Percentiles rank a stretch among this genome's conserved stretches.
Evolutionary conservation across 2,329 filamentous ascomycete species (phyloP).

Genomic region (Didymella exigua): DNA sequence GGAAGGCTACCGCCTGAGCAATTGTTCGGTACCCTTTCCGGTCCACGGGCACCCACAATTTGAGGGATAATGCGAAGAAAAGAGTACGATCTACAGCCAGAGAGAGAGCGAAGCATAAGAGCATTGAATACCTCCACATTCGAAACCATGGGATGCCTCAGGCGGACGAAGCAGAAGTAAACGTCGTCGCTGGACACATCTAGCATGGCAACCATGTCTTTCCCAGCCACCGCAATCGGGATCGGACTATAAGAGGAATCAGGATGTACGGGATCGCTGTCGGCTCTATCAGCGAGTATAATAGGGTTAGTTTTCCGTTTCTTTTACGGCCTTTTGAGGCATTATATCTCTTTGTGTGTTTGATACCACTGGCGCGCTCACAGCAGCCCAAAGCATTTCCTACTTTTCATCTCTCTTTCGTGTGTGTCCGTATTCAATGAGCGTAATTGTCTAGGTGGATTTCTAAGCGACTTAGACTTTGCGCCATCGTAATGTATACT

Average conservation of each 20-base stretch:
- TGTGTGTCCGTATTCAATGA: constrained; percentile 12
- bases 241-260: background rate
- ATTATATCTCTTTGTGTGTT: constrained; percentile 16
- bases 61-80: constrained; percentile 4
- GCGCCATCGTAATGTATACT: constrained; percentile 21
- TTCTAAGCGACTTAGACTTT: background rate
- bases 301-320: constrained; percentile 1
- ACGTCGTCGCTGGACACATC: background rate
- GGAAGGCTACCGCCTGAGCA: constrained; percentile 58
- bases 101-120: background rate
- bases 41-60: constrained; percentile 43
- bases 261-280: constrained; percentile 1
- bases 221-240: background rate
- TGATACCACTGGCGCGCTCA: constrained; percentile 22
- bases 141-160: background rate
- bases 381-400: constrained; percentile 18
- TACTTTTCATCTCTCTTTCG: constrained; percentile 13
- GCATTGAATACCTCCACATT: background rate
- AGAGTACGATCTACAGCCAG: background rate
- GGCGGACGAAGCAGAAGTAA: background rate
- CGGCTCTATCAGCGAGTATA: background rate
- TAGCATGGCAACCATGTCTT: background rate
- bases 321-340: constrained; percentile 1
- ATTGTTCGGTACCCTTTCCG: constrained; percentile 45
- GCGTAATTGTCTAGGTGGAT: constrained; percentile 11